Evolutionary conservation across 495 filamentous ascomycete species (phyloP), one percentile per base, ranked within the genome.

Genomic region (Penicillium antarcticum): DNA sequence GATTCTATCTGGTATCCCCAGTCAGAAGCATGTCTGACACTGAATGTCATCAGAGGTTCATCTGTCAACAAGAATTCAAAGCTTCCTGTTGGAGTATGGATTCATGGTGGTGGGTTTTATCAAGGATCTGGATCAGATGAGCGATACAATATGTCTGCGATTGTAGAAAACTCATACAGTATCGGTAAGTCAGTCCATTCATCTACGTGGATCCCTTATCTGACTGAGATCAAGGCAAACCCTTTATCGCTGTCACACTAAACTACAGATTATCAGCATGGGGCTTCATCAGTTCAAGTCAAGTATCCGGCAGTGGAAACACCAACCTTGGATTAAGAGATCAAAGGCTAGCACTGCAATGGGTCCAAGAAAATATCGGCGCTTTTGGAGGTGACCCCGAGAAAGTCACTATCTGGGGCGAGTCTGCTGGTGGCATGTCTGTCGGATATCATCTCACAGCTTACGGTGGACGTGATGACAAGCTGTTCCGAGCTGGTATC

Each of bases 371-470:
- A 36, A 80, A 83, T 36, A 84, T 85, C 45, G 71, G 50, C 3
- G 65, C 69, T 6, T 83, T 84, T 56, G 74, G 78, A 8, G 78
- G 82, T 1, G 75, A 82, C 39, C 73, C 77, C 1, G 75, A 73
- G 51, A 72, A 82, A 42, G 82, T 89, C 13, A 87, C 84, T 32
- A 85, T 88, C 55, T 86, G 82, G 79, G 87, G 86, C 44, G 83
- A 89, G 54, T 78, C 71, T 1, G 78, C 80, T 2, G 80, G 82
- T 11, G 81, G 66, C n/a, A 69, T 75, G 36, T 78, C 73, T 31
- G 73, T 84, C 10, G 78, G 73, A 1, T 63, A 61, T 12, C 83
- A 85, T 35, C 58, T 83, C 13, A 64, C 72, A 11, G 73, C 79
- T 8, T 82, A 80, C 39, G 74, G 71, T 19, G 79, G 79, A 26